A percentile compares a stretch with the other conserved stretches of the same genome.
phyloP scores from a whole-genome alignment of 345 rosid species.

The Eucalyptus sp. region DNA sequence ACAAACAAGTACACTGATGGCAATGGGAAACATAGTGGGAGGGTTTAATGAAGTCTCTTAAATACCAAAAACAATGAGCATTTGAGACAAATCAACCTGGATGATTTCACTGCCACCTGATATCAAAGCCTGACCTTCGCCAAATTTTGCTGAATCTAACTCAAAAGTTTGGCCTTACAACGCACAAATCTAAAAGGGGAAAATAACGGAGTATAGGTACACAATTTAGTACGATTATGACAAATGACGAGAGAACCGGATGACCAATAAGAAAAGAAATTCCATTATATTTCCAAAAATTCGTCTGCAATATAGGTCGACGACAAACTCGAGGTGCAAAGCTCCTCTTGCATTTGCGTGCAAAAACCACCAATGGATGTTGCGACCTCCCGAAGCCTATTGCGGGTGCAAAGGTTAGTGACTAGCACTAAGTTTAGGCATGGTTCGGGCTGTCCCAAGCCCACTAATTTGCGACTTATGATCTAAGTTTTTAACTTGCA shows the following conservation, averaged over 20 bases:
- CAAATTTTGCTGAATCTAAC: not conserved
- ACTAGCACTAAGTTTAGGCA: no score
- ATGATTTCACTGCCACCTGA: not conserved
- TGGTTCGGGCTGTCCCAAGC: no score
- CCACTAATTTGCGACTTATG: rapidly evolving
- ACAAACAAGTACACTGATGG: not conserved
- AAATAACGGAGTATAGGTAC: not conserved
- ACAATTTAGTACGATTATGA: not conserved
- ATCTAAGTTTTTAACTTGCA: rapidly evolving
- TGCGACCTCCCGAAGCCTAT: no score
- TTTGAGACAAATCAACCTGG: not conserved
- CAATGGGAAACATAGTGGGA: not conserved
- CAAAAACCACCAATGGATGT: no score
- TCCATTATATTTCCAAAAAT: not conserved
- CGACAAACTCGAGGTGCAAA: no score
- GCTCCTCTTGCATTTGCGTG: no score
- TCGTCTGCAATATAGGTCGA: rapidly evolving
- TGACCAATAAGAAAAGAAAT: not conserved
- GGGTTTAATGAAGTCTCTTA: not conserved
- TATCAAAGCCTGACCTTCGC: not conserved
- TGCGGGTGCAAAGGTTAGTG: no score
- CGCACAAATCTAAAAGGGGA: not conserved
- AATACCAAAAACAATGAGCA: not conserved
- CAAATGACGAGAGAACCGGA: no score
- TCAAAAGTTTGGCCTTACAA: not conserved